These are phyloP conservation scores for Alternaria viburni DNA, from an alignment of 2,329 filamentous ascomycete species.

Conservation along the genomic window DNA sequence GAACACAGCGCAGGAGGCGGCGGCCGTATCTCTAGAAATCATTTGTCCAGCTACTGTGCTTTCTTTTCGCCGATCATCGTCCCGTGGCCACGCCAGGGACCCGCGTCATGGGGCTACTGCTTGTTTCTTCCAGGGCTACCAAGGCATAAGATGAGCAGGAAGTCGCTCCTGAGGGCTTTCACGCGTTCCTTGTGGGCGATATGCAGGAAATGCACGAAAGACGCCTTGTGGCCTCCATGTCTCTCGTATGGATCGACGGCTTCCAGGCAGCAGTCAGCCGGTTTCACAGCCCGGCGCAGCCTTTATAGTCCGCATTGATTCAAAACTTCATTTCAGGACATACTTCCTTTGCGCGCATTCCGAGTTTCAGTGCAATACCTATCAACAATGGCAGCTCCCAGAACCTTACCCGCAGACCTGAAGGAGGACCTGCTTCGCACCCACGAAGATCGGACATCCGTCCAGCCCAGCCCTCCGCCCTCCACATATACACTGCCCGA, in stretches of 20 bases:
- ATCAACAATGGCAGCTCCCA: conserved; percentile 1
- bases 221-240: not conserved
- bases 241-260: not conserved
- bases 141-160: not conserved
- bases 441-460: not conserved
- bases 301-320: not conserved
- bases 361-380: not conserved
- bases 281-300: not conserved
- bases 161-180: not conserved
- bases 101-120: not conserved
- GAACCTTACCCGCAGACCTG: not conserved
- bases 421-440: not conserved
- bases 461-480: not conserved
- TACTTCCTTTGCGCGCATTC: not conserved
- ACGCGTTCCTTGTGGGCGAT: not conserved
- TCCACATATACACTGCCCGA: conserved; percentile 50
- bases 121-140: not conserved
- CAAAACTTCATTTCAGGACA: not conserved
- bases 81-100: not conserved
- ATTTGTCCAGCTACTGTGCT: not conserved
- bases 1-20: not conserved
- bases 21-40: not conserved
- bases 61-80: not conserved
- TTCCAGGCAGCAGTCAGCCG: conserved; percentile 9
- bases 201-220: not conserved